Percentiles rank a stretch among this genome's conserved stretches.
phyloP scores from a whole-genome alignment of 441 rosid genomes.

The Syzygium malaccense region DNA sequence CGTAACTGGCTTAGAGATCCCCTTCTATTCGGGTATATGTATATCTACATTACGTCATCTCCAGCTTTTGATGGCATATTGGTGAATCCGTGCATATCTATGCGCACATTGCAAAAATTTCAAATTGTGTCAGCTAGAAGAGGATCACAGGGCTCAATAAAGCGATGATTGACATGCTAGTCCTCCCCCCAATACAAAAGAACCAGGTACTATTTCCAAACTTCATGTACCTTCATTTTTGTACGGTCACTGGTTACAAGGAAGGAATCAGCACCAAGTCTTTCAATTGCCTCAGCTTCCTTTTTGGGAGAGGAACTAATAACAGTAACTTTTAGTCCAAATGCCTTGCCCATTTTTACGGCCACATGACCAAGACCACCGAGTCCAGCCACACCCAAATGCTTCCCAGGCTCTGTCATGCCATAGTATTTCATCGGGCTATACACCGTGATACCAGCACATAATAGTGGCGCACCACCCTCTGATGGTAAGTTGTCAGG shows the following conservation, averaged over 20 bases:
- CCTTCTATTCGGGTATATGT: not conserved
- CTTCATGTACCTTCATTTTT: slow-evolving; percentile 48
- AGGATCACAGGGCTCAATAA: not conserved
- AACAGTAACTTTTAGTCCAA: slow-evolving; percentile 72
- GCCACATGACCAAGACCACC: slow-evolving; percentile 93
- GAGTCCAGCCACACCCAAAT: slow-evolving; percentile 76
- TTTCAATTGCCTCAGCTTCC: slow-evolving; percentile 53
- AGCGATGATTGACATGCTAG: not conserved
- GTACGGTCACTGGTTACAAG: slow-evolving; percentile 46
- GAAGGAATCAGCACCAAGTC: slow-evolving; percentile 47
- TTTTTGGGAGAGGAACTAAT: slow-evolving; percentile 59
- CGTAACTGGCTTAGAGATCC: not conserved
- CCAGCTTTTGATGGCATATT: not conserved
- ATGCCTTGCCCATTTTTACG: slow-evolving; percentile 73
- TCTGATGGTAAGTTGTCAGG: slow-evolving; percentile 61
- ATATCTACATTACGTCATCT: not conserved
- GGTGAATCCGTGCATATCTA: not conserved
- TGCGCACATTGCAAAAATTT: not conserved
- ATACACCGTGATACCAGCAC: slow-evolving; percentile 81
- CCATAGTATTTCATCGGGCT: slow-evolving; percentile 88
- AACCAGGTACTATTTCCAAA: not conserved
- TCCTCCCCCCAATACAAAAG: not conserved
- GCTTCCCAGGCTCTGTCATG: slow-evolving; percentile 65
- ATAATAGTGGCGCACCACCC: slow-evolving; percentile 63
- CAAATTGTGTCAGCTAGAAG: not conserved